Conservation (phyloP, 371 early-diverging fungal genomes). For the Mucor mucedo region DNA sequence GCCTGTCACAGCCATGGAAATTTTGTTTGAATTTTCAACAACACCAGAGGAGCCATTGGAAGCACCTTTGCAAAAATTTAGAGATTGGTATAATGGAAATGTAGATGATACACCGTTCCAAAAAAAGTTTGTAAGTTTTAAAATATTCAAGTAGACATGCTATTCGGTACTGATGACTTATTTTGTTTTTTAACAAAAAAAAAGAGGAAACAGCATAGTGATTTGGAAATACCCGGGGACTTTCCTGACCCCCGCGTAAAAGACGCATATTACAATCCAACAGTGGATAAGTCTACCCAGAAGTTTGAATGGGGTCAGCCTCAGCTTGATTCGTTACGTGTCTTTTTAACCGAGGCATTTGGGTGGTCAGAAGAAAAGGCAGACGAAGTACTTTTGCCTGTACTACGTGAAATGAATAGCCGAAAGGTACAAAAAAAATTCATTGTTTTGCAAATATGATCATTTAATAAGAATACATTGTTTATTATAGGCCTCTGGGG, state of each 20-base stretch:
- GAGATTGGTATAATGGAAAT: slow-evolving; percentile 66
- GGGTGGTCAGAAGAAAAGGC: slow-evolving; percentile 56
- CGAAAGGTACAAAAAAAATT: slow-evolving; percentile 32
- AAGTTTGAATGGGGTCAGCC: slow-evolving; percentile 88
- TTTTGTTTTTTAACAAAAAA: too few relatives aligned
- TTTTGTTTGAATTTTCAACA: slow-evolving; percentile 74
- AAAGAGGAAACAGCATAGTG: slow-evolving; percentile 55
- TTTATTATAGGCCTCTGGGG: slow-evolving; percentile 27
- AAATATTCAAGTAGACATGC: too few relatives aligned
- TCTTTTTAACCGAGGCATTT: slow-evolving; percentile 51
- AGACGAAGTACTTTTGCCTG: slow-evolving; percentile 76
- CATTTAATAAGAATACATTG: not conserved
- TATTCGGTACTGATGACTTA: too few relatives aligned
- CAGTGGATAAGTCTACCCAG: slow-evolving; percentile 71
- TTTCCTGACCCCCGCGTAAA: slow-evolving; percentile 84
- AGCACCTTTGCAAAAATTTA: slow-evolving; percentile 55
- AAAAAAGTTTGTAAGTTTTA: slow-evolving; percentile 63
- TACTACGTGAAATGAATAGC: slow-evolving; percentile 74
- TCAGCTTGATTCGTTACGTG: slow-evolving; percentile 77
- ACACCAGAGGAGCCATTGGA: slow-evolving; percentile 33
- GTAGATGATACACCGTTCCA: slow-evolving; percentile 55
- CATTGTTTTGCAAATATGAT: not conserved
- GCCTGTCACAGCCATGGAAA: slow-evolving; percentile 92
- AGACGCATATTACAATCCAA: slow-evolving; percentile 83
- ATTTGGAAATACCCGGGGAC: slow-evolving; percentile 63